Base-by-base conservation (phyloP, 345 rosid species). In the Chamaenerion angustifolium region DNA sequence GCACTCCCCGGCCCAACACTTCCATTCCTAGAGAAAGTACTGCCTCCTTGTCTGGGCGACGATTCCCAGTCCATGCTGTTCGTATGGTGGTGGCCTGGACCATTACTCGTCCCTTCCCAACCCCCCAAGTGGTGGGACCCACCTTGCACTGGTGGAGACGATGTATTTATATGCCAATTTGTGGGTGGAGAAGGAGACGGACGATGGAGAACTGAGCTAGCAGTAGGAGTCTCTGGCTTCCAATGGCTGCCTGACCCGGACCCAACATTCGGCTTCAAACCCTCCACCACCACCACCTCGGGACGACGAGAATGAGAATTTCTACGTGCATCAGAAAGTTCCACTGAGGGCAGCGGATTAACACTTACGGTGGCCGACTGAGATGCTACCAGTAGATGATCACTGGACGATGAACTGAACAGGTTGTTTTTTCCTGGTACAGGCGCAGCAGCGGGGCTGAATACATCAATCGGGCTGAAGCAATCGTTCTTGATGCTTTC, bases 321-420 rank as follows among this genome's bases (percentile, higher is more conserved):
- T 45, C 62, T 80, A 27, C 35, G 74, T 48, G 59, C 43, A 56
- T 71, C 72, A 10, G 55, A 42, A 56, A 56, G 25, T 21, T 21
- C 25, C 25, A 21, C 25, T 21, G 37, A 31, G 37, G 37, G 37
- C 7, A 7, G 37, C 55, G 53, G 76, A 69, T 56, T 68, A 67
- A 31, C 56, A 31, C 10, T 31, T 31, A 31, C 37, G 5, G 75
- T 54, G 25, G 76, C 59, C 47, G 80, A 64, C 48, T 66, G 78
- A 47, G 80, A 68, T 48, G 74, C 66, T 66, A 72, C 57, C 31
- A 60, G 84, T n/a, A 67, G 58, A 69, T 83, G 83, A 49, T 71
- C 68, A 55, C 85, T 70, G 23, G 95, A 77, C 70, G 86, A 80
- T 83, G 68, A 82, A 69, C 64, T 65, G 73, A 83, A 93, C 95